Percentiles rank a stretch among this genome's conserved stretches.
phyloP scores from a whole-genome alignment of 108 stramenopile genomes.

The Nitzschia putrida region DNA sequence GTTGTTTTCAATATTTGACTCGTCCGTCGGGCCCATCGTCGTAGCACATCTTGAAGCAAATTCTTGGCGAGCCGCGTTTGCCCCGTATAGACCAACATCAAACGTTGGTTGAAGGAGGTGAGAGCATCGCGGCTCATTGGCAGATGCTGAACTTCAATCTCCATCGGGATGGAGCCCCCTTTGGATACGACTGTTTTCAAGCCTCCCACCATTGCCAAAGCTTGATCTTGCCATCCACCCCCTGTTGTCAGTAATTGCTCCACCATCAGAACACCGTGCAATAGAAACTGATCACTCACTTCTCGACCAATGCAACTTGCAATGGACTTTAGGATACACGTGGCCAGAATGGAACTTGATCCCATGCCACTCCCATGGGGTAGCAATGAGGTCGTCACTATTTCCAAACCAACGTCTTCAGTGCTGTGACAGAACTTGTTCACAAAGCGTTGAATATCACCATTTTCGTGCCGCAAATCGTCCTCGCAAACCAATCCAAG shows the following conservation, averaged over 20 bases:
- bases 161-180: constrained; percentile 43
- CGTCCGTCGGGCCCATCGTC: constrained; percentile 68
- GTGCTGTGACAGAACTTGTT: constrained; percentile 55
- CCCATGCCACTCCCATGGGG: constrained; percentile 88
- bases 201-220: constrained; percentile 65
- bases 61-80: constrained; percentile 81
- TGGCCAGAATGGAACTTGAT: constrained; percentile 78
- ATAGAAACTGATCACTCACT: constrained; percentile 38
- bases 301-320: constrained; percentile 49
- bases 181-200: constrained; percentile 58
- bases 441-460: constrained; percentile 48
- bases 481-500: constrained; percentile 56
- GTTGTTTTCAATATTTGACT: constrained; percentile 63
- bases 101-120: constrained; percentile 44
- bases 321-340: constrained; percentile 62
- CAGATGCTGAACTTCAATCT: constrained; percentile 41
- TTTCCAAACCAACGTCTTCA: constrained; percentile 59
- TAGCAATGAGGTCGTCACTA: constrained; percentile 64
- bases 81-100: constrained; percentile 74
- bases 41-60: constrained; percentile 72
- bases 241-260: constrained; percentile 84
- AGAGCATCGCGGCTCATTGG: constrained; percentile 21
- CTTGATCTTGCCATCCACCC: constrained; percentile 92
- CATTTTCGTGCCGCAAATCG: constrained; percentile 18
- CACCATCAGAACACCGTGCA: constrained; percentile 61